Evolutionary conservation across 192 early-diverging fungal species (phyloP), one percentile per base, ranked within the genome.

Genomic region (Coemansia sp.): DNA sequence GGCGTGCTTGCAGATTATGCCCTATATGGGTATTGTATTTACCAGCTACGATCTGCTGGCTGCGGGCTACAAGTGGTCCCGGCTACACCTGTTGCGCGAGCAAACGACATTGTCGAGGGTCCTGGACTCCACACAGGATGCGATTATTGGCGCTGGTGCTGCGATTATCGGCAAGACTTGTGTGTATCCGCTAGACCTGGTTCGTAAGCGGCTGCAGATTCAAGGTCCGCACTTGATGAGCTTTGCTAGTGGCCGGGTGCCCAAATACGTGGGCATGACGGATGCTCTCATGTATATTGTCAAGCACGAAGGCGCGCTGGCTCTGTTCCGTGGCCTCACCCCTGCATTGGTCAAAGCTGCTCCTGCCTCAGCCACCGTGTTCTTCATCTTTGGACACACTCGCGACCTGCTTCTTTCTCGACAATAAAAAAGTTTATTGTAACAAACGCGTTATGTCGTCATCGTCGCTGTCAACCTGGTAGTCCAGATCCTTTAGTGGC

Each of bases 21-120:
- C 96, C 12, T 94, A 95, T 51, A 96, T 96, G 91, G 93, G 93
- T 12, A 76, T 94, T 11, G 83, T 93, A 63, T 98, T 98, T 82
- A 82, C 84, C 37, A 84, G 81, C 34, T 89, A 92, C 62, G 84
- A 87, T 52, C 56, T 61, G 20, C 64, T 90, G 51, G 85, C 80
- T 12, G 64, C 66, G 2, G 53, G 39, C 48, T 80, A 81, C 43
- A 53, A 56, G 62, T 64, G 65, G 61, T 31, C 60, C 49, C 61
- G 71, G 9, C 14, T 42, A 7, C 55, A 18, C 18, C 8, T 48
- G 2, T 11, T 62, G 11, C 17, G 23, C 17, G 34, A 36, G 9
- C 15, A 59, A 14, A 56, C 58, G 11, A 28, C 21, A 1, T 17
- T 50, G 8, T 11, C 59, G 7, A 30, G 42, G 6, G 40, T 17